phyloP scores from a whole-genome alignment of 768 basidiomycete genomes.

The Mycena maculata region DNA sequence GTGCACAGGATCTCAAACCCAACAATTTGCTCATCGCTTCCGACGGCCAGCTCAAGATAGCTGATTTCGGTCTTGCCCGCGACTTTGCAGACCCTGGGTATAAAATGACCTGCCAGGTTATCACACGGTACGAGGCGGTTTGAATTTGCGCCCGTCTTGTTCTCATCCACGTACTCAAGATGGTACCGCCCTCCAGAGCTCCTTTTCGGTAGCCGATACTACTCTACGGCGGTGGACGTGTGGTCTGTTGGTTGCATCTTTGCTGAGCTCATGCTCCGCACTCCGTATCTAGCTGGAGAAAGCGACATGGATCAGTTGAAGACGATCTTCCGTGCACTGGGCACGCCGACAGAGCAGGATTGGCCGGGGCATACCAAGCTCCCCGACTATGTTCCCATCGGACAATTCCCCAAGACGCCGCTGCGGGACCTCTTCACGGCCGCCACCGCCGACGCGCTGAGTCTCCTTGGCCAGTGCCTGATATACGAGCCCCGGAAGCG shows the following conservation, averaged over 20 bases:
- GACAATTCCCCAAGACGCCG: constrained; percentile 85
- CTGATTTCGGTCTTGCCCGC: constrained; percentile 97
- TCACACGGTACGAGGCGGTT: constrained; percentile 78
- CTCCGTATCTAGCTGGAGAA: constrained; percentile 95
- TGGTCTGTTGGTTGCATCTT: constrained; percentile 99
- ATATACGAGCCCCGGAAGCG: constrained; percentile 88
- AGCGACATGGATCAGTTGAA: constrained; percentile 97
- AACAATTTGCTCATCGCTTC: constrained; percentile 96
- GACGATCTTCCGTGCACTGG: constrained; percentile 92
- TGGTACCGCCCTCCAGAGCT: constrained; percentile 99
- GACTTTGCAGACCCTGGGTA: constrained; percentile 95
- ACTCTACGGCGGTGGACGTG: constrained; percentile 91
- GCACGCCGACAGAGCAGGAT: constrained; percentile 95
- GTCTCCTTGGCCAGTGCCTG: constrained; percentile 83
- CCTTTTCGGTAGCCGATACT: constrained; percentile 90
- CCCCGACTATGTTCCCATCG: constrained; percentile 89
- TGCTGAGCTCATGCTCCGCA: constrained; percentile 95
- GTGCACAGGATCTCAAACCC: constrained; percentile 90
- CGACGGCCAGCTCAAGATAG: constrained; percentile 93
- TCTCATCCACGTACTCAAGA: constrained; percentile 53
- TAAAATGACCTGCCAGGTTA: constrained; percentile 98
- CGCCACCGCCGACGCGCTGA: constrained; percentile 86
- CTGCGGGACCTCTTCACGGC: constrained; percentile 92
- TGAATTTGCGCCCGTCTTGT: background rate
- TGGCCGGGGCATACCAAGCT: constrained; percentile 96